Conservation (phyloP, 1,284 basidiomycete genomes). For the Athelia sp. region DNA sequence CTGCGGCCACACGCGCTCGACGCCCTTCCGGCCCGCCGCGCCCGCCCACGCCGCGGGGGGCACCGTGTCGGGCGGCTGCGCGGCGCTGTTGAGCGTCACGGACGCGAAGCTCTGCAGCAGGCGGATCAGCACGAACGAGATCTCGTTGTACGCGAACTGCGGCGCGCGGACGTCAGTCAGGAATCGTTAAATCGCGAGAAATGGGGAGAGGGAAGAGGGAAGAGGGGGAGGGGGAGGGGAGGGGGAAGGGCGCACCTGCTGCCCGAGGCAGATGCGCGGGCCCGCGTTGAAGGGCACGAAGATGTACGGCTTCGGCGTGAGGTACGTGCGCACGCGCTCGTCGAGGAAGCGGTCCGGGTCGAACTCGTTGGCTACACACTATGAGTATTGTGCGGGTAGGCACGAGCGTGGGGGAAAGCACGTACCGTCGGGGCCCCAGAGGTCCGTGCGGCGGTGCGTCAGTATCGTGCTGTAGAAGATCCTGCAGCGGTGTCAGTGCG, state of each 20-base stretch:
- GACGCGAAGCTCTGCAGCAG: conserved; percentile 31
- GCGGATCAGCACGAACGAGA: conserved; percentile 34
- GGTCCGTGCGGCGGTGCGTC: conserved; percentile 34
- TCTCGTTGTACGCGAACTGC: conserved; percentile 40
- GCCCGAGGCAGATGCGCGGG: neutral
- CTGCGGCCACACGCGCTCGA: conserved; percentile 48
- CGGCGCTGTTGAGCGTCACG: conserved; percentile 22
- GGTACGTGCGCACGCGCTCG: conserved; percentile 12
- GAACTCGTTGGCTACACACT: conserved; percentile 15
- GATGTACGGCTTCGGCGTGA: conserved; percentile 18
- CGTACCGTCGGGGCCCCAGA: conserved; percentile 37
- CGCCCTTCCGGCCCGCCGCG: conserved; percentile 34
- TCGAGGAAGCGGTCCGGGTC: conserved; percentile 23
- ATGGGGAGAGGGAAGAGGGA: no score
- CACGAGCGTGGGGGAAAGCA: neutral
- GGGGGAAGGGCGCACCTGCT: no score
- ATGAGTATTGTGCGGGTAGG: no score
- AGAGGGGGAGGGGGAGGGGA: no score
- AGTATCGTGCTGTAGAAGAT: conserved; percentile 25
- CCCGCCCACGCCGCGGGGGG: conserved; percentile 42
- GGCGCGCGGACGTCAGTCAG: no score
- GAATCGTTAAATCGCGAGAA: no score
- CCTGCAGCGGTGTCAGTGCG: conserved; percentile 9
- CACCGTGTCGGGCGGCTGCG: conserved; percentile 33
- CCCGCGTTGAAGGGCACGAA: conserved; percentile 30